Evolutionary conservation across 2,329 filamentous ascomycete species (phyloP), one percentile per base, ranked within the genome.

Genomic region (Sarocladiaceae sp.): DNA sequence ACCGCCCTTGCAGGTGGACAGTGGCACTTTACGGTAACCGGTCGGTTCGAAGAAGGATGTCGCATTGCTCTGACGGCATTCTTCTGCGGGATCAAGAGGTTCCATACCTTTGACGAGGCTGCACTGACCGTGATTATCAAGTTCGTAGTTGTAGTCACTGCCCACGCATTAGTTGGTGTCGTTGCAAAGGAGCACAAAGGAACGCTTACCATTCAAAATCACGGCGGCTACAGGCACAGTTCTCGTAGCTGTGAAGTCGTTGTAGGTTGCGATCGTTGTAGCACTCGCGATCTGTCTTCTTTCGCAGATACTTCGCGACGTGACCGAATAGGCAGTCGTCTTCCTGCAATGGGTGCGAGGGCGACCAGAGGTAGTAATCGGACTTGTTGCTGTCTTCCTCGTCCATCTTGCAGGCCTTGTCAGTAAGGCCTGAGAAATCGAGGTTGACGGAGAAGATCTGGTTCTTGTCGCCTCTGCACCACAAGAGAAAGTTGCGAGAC

Each of bases 101-200:
- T 75, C 51, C 32, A 89, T 77, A 12, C 91, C 91, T 1, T 75
- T 63, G 2, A 97, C 88, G 11, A 94, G 78, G 4, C 64, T 65
- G 66, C 93, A 98, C 50, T 84, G 80, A 39, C 85, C 84, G 57
- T 90, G 85, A 21, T 69, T 74, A 62, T 86, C 79, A 37, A 85
- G 79, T 60, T 97, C 83, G 63, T 80, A 98, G 65, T 98, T 98
- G 73, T 88, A 98, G 60, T 94, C 91, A 66, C 88, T 93, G 52
- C 21, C 6, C 16, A 9, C 20, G 13, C 20, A 13, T 45, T 23
- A 45, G 18, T 12, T 18, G 19, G 40, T 35, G 33, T 34, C 18
- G 31, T 47, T 19, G 37, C 15, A 31, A 15, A 31, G 18, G 11
- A 35, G 26, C 15, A 27, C 27, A 39, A 13, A 24, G 32, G 10